Evolutionary conservation across 306 rosid genomes (phyloP).

Genomic region (Heteromeles arbutifolia): DNA sequence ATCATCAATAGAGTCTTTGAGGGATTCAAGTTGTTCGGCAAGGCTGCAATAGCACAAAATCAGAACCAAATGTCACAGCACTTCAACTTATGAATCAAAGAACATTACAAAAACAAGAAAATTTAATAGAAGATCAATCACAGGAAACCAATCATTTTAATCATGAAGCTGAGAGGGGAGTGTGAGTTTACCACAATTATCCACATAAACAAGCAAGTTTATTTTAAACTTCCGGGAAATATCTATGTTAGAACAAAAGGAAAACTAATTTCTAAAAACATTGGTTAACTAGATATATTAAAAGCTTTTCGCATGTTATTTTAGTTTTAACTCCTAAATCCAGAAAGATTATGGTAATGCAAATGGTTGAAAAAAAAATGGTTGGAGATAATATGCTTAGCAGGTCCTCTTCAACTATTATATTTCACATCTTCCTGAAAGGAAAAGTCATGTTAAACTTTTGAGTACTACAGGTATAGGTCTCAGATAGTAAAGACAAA

Average conservation of each 20-base stretch:
- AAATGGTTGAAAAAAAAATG: background rate
- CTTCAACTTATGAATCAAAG: slow-evolving; percentile 4
- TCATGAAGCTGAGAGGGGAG: background rate
- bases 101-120: slow-evolving; percentile 1
- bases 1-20: slow-evolving; percentile 60
- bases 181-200: background rate
- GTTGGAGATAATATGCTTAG: background rate
- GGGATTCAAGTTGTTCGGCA: slow-evolving; percentile 85
- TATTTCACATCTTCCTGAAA: background rate
- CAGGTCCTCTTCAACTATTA: background rate
- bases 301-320: background rate
- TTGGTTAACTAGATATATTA: background rate
- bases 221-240: background rate
- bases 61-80: slow-evolving; percentile 8
- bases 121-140: too few species aligned
- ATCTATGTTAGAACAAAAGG: background rate
- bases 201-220: background rate
- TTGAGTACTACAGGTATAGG: too few species aligned
- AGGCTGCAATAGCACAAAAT: slow-evolving; percentile 59
- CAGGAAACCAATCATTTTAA: too few species aligned
- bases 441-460: too few species aligned
- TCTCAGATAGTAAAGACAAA: too few species aligned
- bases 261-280: background rate
- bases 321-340: background rate
- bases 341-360: background rate